Conservation (phyloP, 305 asterid genomes). For the Petunia hybrid region DNA sequence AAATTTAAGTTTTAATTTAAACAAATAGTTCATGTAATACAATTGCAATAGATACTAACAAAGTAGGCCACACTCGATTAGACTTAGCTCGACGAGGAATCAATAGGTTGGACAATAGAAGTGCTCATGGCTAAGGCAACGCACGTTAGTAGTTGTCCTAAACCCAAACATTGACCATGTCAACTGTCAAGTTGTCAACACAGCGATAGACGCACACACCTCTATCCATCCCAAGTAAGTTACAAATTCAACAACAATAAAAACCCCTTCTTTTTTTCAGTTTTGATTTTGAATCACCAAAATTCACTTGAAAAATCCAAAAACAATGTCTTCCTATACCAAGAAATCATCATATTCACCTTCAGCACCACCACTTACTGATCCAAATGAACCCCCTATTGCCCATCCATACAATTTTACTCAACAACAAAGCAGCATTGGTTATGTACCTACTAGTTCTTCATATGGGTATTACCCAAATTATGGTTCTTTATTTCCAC, state of each 20-base stretch:
- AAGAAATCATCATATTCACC: constrained; percentile 56
- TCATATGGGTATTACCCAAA: constrained; percentile 51
- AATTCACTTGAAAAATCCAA: not conserved
- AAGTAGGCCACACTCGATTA: too few species aligned
- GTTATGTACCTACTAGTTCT: constrained; percentile 52
- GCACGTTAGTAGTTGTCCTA: too few species aligned
- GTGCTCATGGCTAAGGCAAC: too few species aligned
- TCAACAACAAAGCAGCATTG: constrained; percentile 37
- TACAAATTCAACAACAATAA: not conserved
- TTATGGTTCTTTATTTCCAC: constrained; percentile 50
- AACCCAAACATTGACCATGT: too few species aligned
- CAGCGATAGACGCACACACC: too few species aligned
- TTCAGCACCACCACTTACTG: constrained; percentile 81
- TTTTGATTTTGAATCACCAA: not conserved
- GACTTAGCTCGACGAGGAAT: too few species aligned
- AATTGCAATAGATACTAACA: too few species aligned
- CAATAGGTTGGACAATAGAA: too few species aligned
- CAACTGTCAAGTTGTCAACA: too few species aligned
- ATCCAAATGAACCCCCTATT: constrained; percentile 46
- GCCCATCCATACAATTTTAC: constrained; percentile 41
- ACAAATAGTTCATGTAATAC: too few species aligned
- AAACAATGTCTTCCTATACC: constrained; percentile 47
- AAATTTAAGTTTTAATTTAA: too few species aligned
- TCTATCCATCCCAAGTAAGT: too few species aligned
- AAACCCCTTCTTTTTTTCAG: not conserved